Evolutionary conservation across 2,329 filamentous ascomycete genomes (phyloP).

Genomic region (Fusarium algeriense): DNA sequence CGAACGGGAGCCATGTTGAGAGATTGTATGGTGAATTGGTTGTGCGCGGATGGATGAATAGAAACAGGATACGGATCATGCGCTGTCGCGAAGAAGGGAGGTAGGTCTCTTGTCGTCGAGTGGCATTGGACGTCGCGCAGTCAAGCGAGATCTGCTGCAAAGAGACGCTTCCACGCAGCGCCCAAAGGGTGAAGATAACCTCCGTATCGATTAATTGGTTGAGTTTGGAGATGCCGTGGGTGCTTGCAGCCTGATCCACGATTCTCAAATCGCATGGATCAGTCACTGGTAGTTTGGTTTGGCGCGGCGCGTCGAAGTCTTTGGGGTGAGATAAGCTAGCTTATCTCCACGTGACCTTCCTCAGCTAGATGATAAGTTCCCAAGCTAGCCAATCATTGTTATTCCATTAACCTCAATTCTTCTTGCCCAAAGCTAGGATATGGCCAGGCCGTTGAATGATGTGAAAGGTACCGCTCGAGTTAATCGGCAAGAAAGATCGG

Average conservation of each 20-base stretch:
- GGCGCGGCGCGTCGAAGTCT: conserved; percentile 41
- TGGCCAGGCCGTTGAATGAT: not conserved
- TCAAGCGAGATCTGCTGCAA: conserved; percentile 3
- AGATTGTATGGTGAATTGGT: not conserved
- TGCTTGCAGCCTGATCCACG: conserved; percentile 29
- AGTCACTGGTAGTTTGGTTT: conserved; percentile 24
- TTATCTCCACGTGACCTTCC: conserved; percentile 36
- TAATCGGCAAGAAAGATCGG: not conserved
- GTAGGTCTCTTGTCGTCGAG: not conserved
- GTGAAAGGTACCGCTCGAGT: not conserved
- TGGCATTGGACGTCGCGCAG: conserved; percentile 17
- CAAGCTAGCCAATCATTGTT: conserved; percentile 8
- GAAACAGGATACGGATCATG: conserved; percentile 11
- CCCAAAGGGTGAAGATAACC: not conserved
- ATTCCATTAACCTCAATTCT: conserved; percentile 33
- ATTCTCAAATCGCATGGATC: conserved; percentile 39
- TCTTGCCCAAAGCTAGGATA: not conserved
- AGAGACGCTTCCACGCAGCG: conserved; percentile 15
- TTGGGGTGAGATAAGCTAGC: conserved; percentile 1
- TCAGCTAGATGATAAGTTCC: not conserved
- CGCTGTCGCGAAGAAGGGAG: conserved; percentile 11
- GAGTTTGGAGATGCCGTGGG: conserved; percentile 19
- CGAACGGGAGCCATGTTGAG: conserved; percentile 52
- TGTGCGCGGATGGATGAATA: conserved; percentile 12
- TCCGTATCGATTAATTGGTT: conserved; percentile 4